Percentiles rank a stretch among this genome's conserved stretches.
Evolutionary conservation across 2,329 filamentous ascomycete genomes (phyloP).

Genomic region (Bipolaris bicolor): DNA sequence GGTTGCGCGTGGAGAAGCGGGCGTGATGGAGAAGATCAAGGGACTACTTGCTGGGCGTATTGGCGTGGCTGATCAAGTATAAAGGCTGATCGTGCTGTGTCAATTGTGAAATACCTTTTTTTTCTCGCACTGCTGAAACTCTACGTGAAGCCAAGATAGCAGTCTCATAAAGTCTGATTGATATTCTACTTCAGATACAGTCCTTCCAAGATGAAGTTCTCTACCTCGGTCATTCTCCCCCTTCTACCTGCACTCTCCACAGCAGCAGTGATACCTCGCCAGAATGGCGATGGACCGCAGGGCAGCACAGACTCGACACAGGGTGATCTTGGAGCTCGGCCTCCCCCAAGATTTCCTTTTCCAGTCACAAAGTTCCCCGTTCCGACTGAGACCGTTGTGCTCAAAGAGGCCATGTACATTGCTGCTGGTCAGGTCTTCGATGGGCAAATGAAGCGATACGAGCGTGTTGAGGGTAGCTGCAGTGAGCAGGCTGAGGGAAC

Average conservation of each 20-base stretch:
- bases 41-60: neutral
- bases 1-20: neutral
- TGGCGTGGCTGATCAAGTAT: neutral
- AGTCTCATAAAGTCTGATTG: slow-evolving; percentile 4
- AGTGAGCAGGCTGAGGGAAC: slow-evolving; percentile 36
- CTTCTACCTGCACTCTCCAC: slow-evolving; percentile 30
- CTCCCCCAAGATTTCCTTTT: slow-evolving; percentile 30
- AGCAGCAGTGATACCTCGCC: slow-evolving; percentile 27
- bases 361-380: slow-evolving; percentile 31
- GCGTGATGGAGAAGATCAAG: neutral
- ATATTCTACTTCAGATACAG: neutral
- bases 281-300: slow-evolving; percentile 32
- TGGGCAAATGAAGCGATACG: slow-evolving; percentile 37
- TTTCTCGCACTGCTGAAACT: slow-evolving; percentile 9
- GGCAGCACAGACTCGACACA: slow-evolving; percentile 30
- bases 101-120: neutral
- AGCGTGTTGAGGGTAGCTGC: slow-evolving; percentile 32
- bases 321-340: slow-evolving; percentile 30
- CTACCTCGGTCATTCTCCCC: slow-evolving; percentile 24
- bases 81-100: slow-evolving; percentile 5
- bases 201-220: slow-evolving; percentile 26
- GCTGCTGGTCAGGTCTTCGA: slow-evolving; percentile 32
- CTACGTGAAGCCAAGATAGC: slow-evolving; percentile 7
- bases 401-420: slow-evolving; percentile 35
- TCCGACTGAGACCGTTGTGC: slow-evolving; percentile 32